Percentiles rank a stretch among this genome's conserved stretches.
These are phyloP conservation scores for Scutellaria barbata DNA, from an alignment of 257 asterid species.

Conservation along the genomic window DNA sequence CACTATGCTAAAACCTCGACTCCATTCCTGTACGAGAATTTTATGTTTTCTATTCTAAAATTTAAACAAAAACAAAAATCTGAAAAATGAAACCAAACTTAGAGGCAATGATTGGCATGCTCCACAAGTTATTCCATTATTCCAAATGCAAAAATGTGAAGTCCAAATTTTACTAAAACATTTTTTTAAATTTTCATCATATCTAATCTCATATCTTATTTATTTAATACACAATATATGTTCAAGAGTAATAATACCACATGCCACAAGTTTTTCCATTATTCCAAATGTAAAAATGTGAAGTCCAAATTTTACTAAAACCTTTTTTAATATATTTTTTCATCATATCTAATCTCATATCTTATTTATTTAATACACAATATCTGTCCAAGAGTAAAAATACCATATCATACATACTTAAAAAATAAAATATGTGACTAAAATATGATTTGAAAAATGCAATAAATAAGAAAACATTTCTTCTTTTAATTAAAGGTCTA, in stretches of 20 bases:
- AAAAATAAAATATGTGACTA: background rate
- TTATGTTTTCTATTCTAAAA: constrained; percentile 5
- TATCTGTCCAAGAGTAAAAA: background rate
- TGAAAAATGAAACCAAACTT: background rate
- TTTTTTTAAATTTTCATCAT: background rate
- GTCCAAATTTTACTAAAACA: background rate
- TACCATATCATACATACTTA: background rate
- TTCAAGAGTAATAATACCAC: background rate
- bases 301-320: background rate
- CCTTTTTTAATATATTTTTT: background rate
- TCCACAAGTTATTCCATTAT: constrained; percentile 39
- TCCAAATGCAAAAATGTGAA: constrained; percentile 23
- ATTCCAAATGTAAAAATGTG: constrained; percentile 25
- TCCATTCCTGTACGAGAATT: background rate
- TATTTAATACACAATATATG: background rate
- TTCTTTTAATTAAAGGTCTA: background rate
- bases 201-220: background rate
- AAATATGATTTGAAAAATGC: background rate
- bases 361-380: background rate
- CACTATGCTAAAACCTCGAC: background rate
- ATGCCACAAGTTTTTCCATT: constrained; percentile 39
- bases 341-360: background rate
- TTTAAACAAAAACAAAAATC: background rate
- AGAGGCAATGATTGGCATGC: constrained; percentile 27
- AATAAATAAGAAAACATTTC: too few relatives aligned